Percentiles rank a stretch among this genome's conserved stretches.
Evolutionary conservation across 179 eudicot genomes (phyloP).

Genomic region (Silene coronaria): DNA sequence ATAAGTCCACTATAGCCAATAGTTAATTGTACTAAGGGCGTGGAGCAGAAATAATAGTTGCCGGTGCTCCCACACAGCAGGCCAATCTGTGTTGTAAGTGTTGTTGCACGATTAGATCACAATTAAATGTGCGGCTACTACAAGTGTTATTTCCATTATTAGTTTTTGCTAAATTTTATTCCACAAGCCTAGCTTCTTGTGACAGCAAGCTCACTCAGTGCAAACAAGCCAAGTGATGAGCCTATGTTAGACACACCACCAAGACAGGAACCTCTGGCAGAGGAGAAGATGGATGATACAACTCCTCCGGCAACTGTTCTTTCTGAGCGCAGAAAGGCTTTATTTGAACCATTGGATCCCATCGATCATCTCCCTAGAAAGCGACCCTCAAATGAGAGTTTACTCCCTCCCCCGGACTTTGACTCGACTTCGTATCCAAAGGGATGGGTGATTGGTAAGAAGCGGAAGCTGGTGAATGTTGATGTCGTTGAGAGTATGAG

Average conservation of each 20-base stretch:
- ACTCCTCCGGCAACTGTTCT: slow-evolving; percentile 42
- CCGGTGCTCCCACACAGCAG: background rate
- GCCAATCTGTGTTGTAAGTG: background rate
- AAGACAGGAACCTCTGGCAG: slow-evolving; percentile 35
- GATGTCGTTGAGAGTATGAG: slow-evolving; percentile 97
- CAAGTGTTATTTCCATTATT: slow-evolving; percentile 3
- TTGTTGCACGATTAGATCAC: background rate
- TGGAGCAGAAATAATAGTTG: background rate
- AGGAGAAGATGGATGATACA: slow-evolving; percentile 40
- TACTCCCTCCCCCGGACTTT: slow-evolving; percentile 97
- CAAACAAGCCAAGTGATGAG: slow-evolving; percentile 38
- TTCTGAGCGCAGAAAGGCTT: slow-evolving; percentile 75
- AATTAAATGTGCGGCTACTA: slow-evolving; percentile 5
- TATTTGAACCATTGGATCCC: slow-evolving; percentile 84
- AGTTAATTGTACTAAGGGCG: background rate
- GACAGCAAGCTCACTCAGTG: slow-evolving; percentile 41
- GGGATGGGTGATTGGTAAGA: slow-evolving; percentile 92
- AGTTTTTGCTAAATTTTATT: slow-evolving; percentile 22
- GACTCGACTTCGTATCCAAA: slow-evolving; percentile 67
- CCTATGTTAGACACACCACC: slow-evolving; percentile 36
- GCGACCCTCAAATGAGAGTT: slow-evolving; percentile 69
- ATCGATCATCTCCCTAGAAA: slow-evolving; percentile 40
- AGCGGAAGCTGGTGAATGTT: slow-evolving; percentile 87
- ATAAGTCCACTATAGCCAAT: background rate
- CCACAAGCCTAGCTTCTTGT: slow-evolving; percentile 38